Evolutionary conservation across 257 asterid genomes (phyloP).

Genomic region (Gentiana straminea): DNA sequence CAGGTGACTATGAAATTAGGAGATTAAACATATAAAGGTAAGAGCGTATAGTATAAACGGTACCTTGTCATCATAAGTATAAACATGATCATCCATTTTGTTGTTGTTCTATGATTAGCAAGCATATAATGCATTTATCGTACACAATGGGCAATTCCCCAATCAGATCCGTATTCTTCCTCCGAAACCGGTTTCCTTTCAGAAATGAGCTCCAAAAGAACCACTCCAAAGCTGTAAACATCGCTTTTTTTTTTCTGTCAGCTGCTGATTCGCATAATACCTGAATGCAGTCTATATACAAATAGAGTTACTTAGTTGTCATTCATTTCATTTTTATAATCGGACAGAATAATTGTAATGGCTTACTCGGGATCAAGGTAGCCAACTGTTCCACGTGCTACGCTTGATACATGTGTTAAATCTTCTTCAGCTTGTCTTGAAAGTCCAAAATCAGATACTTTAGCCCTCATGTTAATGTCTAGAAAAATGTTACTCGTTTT

Average conservation of each 20-base stretch:
- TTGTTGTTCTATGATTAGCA: too few species aligned
- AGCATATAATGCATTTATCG: too few species aligned
- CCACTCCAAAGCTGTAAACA: slow-evolving; percentile 94
- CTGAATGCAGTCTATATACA: slow-evolving; percentile 17
- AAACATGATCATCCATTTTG: too few species aligned
- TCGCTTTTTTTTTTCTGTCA: slow-evolving; percentile 95
- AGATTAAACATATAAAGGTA: too few species aligned
- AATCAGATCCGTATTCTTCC: slow-evolving; percentile 81
- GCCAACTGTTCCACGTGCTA: slow-evolving; percentile 95
- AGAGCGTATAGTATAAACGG: too few species aligned
- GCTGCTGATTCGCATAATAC: slow-evolving; percentile 92
- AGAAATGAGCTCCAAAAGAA: slow-evolving; percentile 80
- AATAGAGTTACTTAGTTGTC: background rate
- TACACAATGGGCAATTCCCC: slow-evolving; percentile 99
- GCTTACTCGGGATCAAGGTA: slow-evolving; percentile 97
- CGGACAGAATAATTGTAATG: background rate
- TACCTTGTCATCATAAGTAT: too few species aligned
- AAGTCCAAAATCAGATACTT: slow-evolving; percentile 95
- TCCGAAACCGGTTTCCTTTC: slow-evolving; percentile 81
- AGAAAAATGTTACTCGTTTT: slow-evolving; percentile 88
- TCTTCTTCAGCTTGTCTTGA: slow-evolving; percentile 98
- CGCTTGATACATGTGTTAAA: slow-evolving; percentile 80
- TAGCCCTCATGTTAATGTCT: slow-evolving; percentile 89
- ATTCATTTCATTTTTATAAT: too few species aligned
- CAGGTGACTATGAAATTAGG: too few species aligned